Evolutionary conservation across 1,284 basidiomycete species (phyloP), one percentile per base, ranked within the genome.

Genomic region (Ganoderma multipileum): DNA sequence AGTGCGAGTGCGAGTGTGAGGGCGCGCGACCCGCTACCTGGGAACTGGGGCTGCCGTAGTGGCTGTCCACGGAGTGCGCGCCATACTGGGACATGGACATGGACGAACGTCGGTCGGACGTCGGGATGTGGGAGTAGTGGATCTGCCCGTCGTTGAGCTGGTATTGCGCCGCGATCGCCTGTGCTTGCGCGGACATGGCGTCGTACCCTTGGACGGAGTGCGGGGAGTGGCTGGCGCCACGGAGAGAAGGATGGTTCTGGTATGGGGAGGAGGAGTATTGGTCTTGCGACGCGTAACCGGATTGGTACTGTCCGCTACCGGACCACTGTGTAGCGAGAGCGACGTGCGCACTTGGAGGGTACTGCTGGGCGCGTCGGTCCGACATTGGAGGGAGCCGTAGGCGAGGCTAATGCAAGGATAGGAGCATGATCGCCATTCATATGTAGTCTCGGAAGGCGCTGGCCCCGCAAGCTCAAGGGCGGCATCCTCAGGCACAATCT

Each of bases 391-490:
- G 62, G 60, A 65, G 59, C 58, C 30, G 61, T 28, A 68, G 70
- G 75, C 70, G 69, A 65, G 68, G 67, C 54, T 76, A 76, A 73
- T 73, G 72, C 68, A 68, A 71, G 68, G 66, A 69, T 57, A 67
- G 72, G 72, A 70, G 66, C 64, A 68, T 65, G 71, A 70, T 70
- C 67, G 63, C 69, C 69, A 74, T 75, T 72, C 77, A 78, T 81
- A 79, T 77, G 75, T 79, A 77, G 68, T 77, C 73, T 68, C 71
- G 67, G 71, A 70, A 73, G 73, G 69, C 76, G 76, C 76, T 75
- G 67, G 9, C 65, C 61, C 67, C 65, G 60, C 52, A 62, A 64
- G 42, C 64, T 57, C 52, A 62, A 64, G 50, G 55, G 57, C 65
- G 64, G 62, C 63, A 68, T 23, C 62, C 66, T 50, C 78, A 79